Evolutionary conservation across 306 rosid genomes (phyloP), one percentile per base, ranked within the genome.

Genomic region (Fragaria iinumae): DNA sequence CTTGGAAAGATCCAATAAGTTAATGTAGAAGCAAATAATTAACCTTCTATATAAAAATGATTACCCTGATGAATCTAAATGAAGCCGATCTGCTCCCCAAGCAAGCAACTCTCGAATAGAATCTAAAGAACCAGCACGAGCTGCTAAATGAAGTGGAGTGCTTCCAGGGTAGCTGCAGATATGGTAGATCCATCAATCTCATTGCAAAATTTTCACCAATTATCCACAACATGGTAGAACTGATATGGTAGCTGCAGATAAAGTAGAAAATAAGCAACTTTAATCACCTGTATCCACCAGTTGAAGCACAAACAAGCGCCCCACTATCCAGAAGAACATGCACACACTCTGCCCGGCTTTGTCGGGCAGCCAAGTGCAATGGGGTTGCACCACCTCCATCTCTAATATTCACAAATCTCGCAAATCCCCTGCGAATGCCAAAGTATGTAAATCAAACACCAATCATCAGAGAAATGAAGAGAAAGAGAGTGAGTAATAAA

Each of bases 71-170:
- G 93, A 79, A 82, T 93, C 98, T 73, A 84, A 73, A 80, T 86
- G 96, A 80, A 87, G 90, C 80, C 98, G 86, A 80, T 93, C 96
- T 0, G 98, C 98, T 83, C 98, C 97, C 93, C 97, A 83, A 67
- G 98, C 90, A 69, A 93, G 97, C 85, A 93, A 84, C 80, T 86
- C 82, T 9, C 98, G 85, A 74, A 93, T 84, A 81, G 93, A 91
- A 70, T 93, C 98, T 73, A 93, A 73, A 39, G 96, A 91, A 76
- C 97, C 98, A 72, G 89, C 83, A 57, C 92, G 88, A 67, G 98
- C 96, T 67, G 98, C 96, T 86, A 93, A 82, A 86, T 93, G 98
- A 74, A 93, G 98, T 0, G 98, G 96, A 2, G 90, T 79, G 72
- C 98, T 88, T 76, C 98, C 92, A 7, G 87, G 93, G 73, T 80